phyloP scores from a whole-genome alignment of 2,329 filamentous ascomycete genomes.

The Fusarium redolens region DNA sequence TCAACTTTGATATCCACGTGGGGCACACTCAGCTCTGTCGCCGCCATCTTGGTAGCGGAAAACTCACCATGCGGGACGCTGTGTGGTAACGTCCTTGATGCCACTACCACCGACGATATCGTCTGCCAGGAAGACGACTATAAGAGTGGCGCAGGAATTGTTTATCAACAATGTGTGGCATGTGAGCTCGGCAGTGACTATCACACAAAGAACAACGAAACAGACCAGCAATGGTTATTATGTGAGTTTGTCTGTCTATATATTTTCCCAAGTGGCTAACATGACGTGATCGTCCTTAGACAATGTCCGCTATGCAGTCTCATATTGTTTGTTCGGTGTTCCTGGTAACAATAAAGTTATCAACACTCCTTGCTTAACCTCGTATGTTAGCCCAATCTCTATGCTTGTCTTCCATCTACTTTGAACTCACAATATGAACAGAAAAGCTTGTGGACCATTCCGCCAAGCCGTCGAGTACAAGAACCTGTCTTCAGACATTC shows the following conservation, averaged over 20 bases:
- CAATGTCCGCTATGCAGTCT: constrained; percentile 67
- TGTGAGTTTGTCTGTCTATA: constrained; percentile 57
- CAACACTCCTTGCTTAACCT: constrained; percentile 63
- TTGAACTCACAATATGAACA: constrained; percentile 42
- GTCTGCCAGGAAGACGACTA: constrained; percentile 59
- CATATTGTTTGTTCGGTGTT: constrained; percentile 65
- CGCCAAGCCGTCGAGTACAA: constrained; percentile 59
- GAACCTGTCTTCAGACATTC: constrained; percentile 59
- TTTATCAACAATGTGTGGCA: constrained; percentile 63
- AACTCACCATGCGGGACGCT: constrained; percentile 61
- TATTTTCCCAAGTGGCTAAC: not conserved
- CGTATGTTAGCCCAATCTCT: constrained; percentile 49
- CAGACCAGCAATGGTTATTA: constrained; percentile 66
- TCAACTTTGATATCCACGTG: constrained; percentile 29
- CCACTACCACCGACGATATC: constrained; percentile 60
- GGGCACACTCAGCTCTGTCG: constrained; percentile 29
- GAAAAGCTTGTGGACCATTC: constrained; percentile 64
- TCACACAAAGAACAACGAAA: constrained; percentile 53
- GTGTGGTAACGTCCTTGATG: constrained; percentile 65
- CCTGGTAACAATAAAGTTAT: constrained; percentile 58
- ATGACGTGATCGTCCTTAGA: constrained; percentile 52
- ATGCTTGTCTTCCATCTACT: not conserved
- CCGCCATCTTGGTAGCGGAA: constrained; percentile 56
- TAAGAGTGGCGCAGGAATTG: constrained; percentile 54
- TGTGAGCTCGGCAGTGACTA: constrained; percentile 65